phyloP scores from a whole-genome alignment of 2,329 filamentous ascomycete species.

The Dichotomopilus funicola region DNA sequence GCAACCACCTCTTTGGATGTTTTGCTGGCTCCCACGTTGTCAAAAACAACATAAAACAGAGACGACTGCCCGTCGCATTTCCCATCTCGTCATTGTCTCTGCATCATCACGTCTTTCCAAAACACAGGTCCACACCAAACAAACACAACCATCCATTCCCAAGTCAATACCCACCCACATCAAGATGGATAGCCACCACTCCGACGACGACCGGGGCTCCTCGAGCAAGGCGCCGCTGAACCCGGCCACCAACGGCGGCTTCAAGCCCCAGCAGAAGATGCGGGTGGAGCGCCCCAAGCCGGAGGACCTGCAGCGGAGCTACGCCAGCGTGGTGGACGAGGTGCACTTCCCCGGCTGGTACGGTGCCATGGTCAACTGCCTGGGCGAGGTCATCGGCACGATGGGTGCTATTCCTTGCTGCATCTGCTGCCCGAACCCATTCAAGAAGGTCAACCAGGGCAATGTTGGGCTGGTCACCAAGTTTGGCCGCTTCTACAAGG shows the following conservation, averaged over 20 bases:
- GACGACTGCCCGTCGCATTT: too few relatives aligned
- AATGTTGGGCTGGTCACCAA: slow-evolving; percentile 85
- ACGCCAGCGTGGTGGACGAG: slow-evolving; percentile 58
- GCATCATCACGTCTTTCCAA: too few relatives aligned
- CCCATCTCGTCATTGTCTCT: too few relatives aligned
- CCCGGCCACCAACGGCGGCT: slow-evolving; percentile 30
- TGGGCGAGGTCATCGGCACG: slow-evolving; percentile 70
- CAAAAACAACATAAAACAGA: too few relatives aligned
- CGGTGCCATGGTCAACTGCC: slow-evolving; percentile 61
- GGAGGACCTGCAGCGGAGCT: slow-evolving; percentile 79
- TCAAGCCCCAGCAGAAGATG: slow-evolving; percentile 51
- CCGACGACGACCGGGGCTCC: background rate
- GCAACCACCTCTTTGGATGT: background rate
- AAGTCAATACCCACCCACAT: background rate
- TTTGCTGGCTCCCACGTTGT: background rate
- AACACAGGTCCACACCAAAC: too few relatives aligned
- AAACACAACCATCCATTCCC: background rate
- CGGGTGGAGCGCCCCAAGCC: slow-evolving; percentile 71
- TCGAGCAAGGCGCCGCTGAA: slow-evolving; percentile 19
- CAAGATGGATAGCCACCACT: background rate
- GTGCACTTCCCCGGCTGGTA: slow-evolving; percentile 80
- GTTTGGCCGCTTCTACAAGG: slow-evolving; percentile 89
- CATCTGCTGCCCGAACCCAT: slow-evolving; percentile 87
- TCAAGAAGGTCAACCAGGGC: slow-evolving; percentile 85
- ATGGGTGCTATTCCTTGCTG: slow-evolving; percentile 87